These are phyloP conservation scores for Hypomyces rosellus DNA, from an alignment of 2,329 filamentous ascomycete genomes.

Conservation along the genomic window DNA sequence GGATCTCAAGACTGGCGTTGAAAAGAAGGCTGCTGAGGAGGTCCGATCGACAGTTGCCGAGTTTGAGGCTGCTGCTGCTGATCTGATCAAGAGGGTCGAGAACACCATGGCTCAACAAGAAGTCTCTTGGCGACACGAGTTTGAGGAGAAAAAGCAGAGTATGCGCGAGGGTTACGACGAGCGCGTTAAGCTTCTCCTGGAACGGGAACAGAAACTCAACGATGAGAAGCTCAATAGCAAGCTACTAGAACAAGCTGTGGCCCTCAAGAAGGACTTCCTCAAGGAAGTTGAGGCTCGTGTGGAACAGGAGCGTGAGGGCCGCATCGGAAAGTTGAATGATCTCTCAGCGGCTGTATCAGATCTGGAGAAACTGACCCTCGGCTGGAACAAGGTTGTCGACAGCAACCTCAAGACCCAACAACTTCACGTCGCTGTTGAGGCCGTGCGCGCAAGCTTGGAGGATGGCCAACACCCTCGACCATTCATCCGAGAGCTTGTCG, in stretches of 20 bases:
- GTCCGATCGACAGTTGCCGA: constrained; percentile 65
- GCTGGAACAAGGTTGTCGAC: constrained; percentile 89
- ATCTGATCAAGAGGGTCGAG: constrained; percentile 85
- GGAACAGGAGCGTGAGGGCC: constrained; percentile 79
- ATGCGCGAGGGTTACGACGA: constrained; percentile 73
- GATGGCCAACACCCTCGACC: constrained; percentile 66
- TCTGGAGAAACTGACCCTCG: constrained; percentile 78
- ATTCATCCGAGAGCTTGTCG: constrained; percentile 88
- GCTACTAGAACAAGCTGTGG: constrained; percentile 83
- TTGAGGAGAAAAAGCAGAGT: constrained; percentile 75
- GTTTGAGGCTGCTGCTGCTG: constrained; percentile 80
- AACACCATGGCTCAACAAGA: constrained; percentile 76
- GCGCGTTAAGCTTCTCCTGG: constrained; percentile 70
- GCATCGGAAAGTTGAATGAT: constrained; percentile 78
- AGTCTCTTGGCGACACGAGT: constrained; percentile 77
- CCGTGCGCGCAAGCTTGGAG: constrained; percentile 77
- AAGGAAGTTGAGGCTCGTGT: constrained; percentile 73
- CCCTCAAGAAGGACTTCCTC: constrained; percentile 79
- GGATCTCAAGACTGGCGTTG: constrained; percentile 61
- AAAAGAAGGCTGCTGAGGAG: constrained; percentile 67
- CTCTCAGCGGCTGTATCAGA: constrained; percentile 72
- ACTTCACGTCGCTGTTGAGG: constrained; percentile 91
- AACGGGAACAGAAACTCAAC: constrained; percentile 71
- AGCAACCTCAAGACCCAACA: constrained; percentile 90
- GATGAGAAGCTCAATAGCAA: constrained; percentile 79